phyloP scores from a whole-genome alignment of 2,329 filamentous ascomycete genomes.

The Epichloe amarillans region DNA sequence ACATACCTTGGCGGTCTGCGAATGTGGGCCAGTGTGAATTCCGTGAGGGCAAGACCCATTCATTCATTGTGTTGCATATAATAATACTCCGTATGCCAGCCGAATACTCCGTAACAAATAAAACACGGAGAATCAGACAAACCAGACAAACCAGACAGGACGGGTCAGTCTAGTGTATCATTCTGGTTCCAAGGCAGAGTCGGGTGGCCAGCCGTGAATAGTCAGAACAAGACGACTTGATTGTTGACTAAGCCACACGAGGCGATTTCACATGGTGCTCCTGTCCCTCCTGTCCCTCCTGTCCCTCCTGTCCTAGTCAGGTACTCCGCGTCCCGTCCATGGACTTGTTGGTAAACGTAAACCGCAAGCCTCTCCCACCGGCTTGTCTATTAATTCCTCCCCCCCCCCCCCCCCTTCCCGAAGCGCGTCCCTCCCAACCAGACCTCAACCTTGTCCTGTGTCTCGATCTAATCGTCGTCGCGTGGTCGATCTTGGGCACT shows the following conservation, averaged over 20 bases:
- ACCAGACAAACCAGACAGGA: no score
- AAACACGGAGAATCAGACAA: no score
- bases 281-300: background rate
- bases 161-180: no score
- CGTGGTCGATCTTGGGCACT: slow-evolving; percentile 1
- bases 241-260: background rate
- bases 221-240: no score
- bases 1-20: background rate
- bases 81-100: no score
- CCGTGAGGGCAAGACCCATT: background rate
- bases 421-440: slow-evolving; percentile 3
- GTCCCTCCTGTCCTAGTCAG: background rate
- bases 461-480: slow-evolving; percentile 1
- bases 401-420: no score
- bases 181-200: no score
- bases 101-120: no score
- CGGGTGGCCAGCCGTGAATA: no score
- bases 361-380: background rate
- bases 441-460: background rate
- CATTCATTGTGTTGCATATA: background rate
- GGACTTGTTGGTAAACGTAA: background rate
- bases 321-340: background rate
- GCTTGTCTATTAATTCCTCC: background rate
- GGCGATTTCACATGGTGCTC: background rate
- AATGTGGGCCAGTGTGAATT: background rate